Base-by-base conservation (phyloP, 2,329 filamentous ascomycete genomes). In the Allantophomopsis cytisporea region DNA sequence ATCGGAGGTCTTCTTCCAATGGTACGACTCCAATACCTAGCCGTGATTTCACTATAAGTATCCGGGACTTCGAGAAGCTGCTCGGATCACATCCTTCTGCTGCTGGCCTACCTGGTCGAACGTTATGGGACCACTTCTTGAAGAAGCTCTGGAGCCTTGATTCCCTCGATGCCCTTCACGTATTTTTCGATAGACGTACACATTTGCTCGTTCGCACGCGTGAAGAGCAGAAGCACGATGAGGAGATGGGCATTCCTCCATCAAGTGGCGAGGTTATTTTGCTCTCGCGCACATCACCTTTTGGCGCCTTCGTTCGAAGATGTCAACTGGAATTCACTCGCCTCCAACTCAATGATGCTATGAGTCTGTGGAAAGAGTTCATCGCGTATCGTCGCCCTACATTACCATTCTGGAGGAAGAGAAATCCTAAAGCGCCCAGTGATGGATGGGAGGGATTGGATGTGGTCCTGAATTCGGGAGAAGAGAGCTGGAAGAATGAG, bases 111-210 rank as follows among this genome's bases (percentile, higher is more conserved):
- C 82, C 86, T 0, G 86, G 86, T 2, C 72, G 83, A 36, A 80
- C 73, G n/a, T 62, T 95, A n/a, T 91, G 88, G 76, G 87, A 96
- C 54, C 64, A 82, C 2, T 84, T 95, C 41, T 69, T 96, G 11
- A 73, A 75, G 40, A 80, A 78, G 45, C 64, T 96, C 17, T 96
- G 91, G 89, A 69, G 71, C 13, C 75, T 96, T 47, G 77, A 88
- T 53, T 89, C 82, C 15, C 71, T 93, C 10, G 76, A 96, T 60
- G 74, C 78, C 0, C 62, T 96, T n/a, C 76, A 88, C 52, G 65
- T 67, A 2, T 89, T 94, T 56, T 84, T 94, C 53, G 69, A 71
- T 21, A 63, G 63, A 16, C 66, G 82, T 13, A 60, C 64, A 4
- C 58, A 60, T 17, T 60, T 84, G 23, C 59, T 91, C 37, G 67